Percentiles rank a stretch among this genome's conserved stretches.
These are phyloP conservation scores for Epichloe scottii DNA, from an alignment of 2,329 filamentous ascomycete species.

Conservation along the genomic window DNA sequence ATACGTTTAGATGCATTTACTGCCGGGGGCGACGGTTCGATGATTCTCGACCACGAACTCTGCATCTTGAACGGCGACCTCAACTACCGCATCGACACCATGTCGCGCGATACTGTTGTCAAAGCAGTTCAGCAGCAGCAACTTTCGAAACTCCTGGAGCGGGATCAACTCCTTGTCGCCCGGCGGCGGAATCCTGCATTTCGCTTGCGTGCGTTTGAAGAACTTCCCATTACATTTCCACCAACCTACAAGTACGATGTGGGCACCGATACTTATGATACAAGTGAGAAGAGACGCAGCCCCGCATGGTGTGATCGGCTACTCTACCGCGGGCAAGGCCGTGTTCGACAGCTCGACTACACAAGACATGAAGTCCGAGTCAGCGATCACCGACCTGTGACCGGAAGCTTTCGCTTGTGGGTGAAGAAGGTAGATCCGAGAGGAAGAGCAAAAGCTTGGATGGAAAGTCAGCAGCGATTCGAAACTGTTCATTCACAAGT, in stretches of 20 bases:
- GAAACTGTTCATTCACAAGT: conserved; percentile 57
- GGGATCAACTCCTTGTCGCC: conserved; percentile 85
- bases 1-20: conserved; percentile 67
- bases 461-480: conserved; percentile 63
- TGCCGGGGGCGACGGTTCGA: conserved; percentile 84
- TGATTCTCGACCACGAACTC: conserved; percentile 96
- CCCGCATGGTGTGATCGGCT: conserved; percentile 96
- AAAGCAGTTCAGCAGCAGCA: conserved; percentile 73
- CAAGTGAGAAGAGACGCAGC: conserved; percentile 83
- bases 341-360: conserved; percentile 82
- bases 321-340: conserved; percentile 69
- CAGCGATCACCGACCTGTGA: conserved; percentile 89
- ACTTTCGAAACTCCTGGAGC: conserved; percentile 72
- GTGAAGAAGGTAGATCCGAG: conserved; percentile 69
- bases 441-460: conserved; percentile 54
- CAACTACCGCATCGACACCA: conserved; percentile 96
- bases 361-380: conserved; percentile 77
- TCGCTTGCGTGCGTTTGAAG: conserved; percentile 77
- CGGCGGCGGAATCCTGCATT: conserved; percentile 83
- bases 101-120: conserved; percentile 87
- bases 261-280: conserved; percentile 85
- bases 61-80: conserved; percentile 92
- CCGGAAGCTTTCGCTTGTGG: conserved; percentile 67
- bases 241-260: conserved; percentile 99
- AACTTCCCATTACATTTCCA: conserved; percentile 79